Conservation (phyloP, 345 rosid genomes). For the Rubroshorea leprosula region DNA sequence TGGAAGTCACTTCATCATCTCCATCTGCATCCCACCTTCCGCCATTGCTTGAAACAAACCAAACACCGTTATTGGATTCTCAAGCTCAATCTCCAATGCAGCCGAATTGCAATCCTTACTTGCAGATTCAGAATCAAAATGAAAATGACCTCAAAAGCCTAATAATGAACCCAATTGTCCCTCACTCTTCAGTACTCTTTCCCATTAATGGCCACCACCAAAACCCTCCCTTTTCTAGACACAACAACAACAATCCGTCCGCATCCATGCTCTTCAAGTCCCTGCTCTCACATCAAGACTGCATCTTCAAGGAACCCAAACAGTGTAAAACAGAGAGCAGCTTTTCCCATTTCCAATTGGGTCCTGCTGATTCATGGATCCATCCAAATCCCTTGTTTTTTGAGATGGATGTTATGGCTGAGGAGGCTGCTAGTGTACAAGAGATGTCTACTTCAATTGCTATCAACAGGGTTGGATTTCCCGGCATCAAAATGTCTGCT, state of each 20-base stretch:
- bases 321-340: conserved; percentile 57
- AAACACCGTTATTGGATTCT: conserved; percentile 31
- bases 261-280: conserved; percentile 46
- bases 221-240: no score
- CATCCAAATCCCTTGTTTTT: conserved; percentile 37
- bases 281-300: conserved; percentile 38
- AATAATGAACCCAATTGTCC: conserved; percentile 29
- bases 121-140: conserved; percentile 26
- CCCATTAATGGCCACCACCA: conserved; percentile 16
- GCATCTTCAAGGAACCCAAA: conserved; percentile 34
- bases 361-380: conserved; percentile 25
- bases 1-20: conserved; percentile 24
- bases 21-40: conserved; percentile 29
- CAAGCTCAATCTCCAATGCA: conserved; percentile 23
- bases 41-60: conserved; percentile 39
- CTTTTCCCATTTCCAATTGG: conserved; percentile 38
- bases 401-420: conserved; percentile 36
- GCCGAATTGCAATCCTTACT: conserved; percentile 20
- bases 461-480: conserved; percentile 32
- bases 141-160: conserved; percentile 47
- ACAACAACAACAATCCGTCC: conserved; percentile 20
- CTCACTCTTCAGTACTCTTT: conserved; percentile 30
- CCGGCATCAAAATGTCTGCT: conserved; percentile 30
- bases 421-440: conserved; percentile 32
- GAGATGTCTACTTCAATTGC: conserved; percentile 40